These are phyloP conservation scores for Biancaea sappan DNA, from an alignment of 306 rosid species.

Conservation along the genomic window DNA sequence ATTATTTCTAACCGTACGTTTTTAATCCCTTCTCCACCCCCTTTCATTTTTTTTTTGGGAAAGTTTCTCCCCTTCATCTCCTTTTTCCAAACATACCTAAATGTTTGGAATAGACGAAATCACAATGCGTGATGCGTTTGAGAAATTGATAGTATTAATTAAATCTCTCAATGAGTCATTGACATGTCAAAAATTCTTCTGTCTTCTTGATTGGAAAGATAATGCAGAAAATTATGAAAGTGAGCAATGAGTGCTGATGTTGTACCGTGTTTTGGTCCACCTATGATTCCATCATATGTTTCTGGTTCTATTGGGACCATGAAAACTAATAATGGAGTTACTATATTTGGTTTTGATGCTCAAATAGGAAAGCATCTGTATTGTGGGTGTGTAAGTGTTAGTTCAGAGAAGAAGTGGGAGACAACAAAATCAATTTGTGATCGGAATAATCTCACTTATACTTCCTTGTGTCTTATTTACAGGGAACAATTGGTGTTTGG, in stretches of 20 bases:
- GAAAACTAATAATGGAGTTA: conserved; percentile 31
- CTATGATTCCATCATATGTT: neutral
- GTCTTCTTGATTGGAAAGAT: conserved; percentile 10
- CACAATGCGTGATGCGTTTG: no score
- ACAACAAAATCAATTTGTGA: conserved; percentile 33
- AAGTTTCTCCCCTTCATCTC: no score
- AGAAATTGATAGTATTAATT: neutral
- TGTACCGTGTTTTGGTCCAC: conserved; percentile 30
- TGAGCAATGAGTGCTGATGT: conserved; percentile 9
- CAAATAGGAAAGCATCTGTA: conserved; percentile 13
- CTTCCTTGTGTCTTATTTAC: neutral
- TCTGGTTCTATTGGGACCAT: conserved; percentile 1
- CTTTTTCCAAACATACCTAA: no score
- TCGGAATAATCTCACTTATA: conserved; percentile 23
- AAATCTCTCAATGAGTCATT: conserved; percentile 10
- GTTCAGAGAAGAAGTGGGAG: conserved; percentile 40
- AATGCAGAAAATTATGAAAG: conserved; percentile 20
- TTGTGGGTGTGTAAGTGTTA: neutral
- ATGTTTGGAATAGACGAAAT: no score
- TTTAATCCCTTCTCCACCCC: no score
- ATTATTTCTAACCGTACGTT: no score
- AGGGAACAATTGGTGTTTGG: neutral
- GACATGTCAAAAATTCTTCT: conserved; percentile 24
- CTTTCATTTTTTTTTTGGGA: no score
- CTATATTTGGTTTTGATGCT: neutral